Evolutionary conservation across 345 rosid species (phyloP).

Genomic region (Syzygium oleosum): DNA sequence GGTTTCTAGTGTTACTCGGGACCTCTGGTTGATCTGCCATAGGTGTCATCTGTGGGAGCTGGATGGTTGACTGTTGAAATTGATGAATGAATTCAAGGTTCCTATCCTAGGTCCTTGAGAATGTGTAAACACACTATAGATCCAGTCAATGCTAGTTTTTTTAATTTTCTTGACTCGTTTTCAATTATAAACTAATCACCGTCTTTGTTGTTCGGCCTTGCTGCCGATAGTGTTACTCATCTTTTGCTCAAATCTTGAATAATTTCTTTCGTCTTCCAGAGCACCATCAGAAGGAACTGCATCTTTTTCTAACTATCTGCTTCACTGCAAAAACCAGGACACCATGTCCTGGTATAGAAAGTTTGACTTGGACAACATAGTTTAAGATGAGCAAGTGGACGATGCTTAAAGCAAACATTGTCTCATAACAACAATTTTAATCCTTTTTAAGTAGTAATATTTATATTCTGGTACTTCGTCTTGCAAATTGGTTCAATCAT

Average conservation of each 20-base stretch:
- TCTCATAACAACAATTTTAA: neutral
- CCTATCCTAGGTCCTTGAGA: neutral
- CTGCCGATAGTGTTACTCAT: neutral
- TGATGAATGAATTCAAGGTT: neutral
- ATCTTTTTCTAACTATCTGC: neutral
- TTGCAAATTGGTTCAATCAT: neutral
- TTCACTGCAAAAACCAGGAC: neutral
- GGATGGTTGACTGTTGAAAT: neutral
- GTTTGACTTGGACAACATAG: neutral
- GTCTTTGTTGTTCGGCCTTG: neutral
- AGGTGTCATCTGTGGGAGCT: neutral
- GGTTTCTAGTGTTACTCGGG: neutral
- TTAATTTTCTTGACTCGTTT: neutral
- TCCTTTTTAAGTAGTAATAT: neutral
- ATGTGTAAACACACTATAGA: neutral
- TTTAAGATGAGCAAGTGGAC: neutral
- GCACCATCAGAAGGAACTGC: neutral
- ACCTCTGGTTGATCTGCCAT: neutral
- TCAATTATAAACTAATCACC: neutral
- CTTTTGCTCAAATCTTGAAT: neutral
- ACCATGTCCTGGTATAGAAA: neutral
- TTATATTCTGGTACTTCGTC: neutral
- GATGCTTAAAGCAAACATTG: neutral
- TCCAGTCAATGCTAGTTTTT: neutral
- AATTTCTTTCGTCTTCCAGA: neutral